These are phyloP conservation scores for Parasitella parasitica DNA, from an alignment of 371 early-diverging fungal species.

Conservation along the genomic window DNA sequence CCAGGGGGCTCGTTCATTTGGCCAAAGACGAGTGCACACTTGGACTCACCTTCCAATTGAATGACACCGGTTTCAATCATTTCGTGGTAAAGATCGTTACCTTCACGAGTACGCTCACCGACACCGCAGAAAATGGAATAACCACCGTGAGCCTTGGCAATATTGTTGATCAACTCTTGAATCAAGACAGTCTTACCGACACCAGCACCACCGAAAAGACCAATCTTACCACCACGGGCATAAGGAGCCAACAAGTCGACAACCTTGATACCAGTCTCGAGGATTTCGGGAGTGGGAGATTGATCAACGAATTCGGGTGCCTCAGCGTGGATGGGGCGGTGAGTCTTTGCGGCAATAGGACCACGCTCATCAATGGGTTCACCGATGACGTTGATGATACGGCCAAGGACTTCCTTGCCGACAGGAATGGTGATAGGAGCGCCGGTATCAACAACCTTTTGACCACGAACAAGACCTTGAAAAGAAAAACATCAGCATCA, in stretches of 20 bases:
- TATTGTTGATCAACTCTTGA: slow-evolving; percentile 96
- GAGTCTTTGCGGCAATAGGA: slow-evolving; percentile 86
- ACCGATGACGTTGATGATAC: slow-evolving; percentile 99
- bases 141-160: slow-evolving; percentile 97
- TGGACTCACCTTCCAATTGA: slow-evolving; percentile 88
- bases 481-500: background rate
- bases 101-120: slow-evolving; percentile 97
- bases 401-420: slow-evolving; percentile 94
- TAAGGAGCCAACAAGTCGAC: slow-evolving; percentile 96
- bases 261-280: slow-evolving; percentile 97
- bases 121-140: slow-evolving; percentile 97
- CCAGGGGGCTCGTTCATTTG: slow-evolving; percentile 99
- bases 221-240: slow-evolving; percentile 98
- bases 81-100: slow-evolving; percentile 98
- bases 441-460: slow-evolving; percentile 93
- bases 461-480: slow-evolving; percentile 94
- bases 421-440: slow-evolving; percentile 94
- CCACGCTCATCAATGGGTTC: slow-evolving; percentile 98
- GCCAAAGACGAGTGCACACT: slow-evolving; percentile 94
- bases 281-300: slow-evolving; percentile 90
- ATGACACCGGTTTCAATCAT: slow-evolving; percentile 94
- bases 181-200: slow-evolving; percentile 98
- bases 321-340: slow-evolving; percentile 85
- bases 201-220: slow-evolving; percentile 98
- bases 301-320: slow-evolving; percentile 94